Evolutionary conservation across 139 green algal species (phyloP).

Genomic region (Protoeuglena noctilucae): DNA sequence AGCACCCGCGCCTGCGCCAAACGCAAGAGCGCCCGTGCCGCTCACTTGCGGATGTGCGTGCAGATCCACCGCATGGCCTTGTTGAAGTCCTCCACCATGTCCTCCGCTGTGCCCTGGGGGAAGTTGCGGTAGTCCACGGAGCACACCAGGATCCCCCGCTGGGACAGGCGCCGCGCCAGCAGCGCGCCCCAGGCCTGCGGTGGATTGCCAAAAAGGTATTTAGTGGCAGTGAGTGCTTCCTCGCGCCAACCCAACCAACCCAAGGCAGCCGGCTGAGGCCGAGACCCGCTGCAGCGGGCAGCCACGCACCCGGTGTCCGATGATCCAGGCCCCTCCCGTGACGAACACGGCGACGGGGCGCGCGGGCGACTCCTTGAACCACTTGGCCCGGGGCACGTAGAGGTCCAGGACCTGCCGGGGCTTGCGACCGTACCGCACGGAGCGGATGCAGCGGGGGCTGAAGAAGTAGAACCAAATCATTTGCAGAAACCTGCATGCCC

Average conservation of each 20-base stretch:
- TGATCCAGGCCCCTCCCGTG: conserved; percentile 82
- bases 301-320: too few species aligned
- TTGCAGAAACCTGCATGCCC: conserved; percentile 36
- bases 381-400: conserved; percentile 40
- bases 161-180: conserved; percentile 53
- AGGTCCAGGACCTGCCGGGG: conserved; percentile 66
- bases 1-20: too few species aligned
- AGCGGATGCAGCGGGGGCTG: conserved; percentile 37
- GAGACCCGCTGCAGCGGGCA: too few species aligned
- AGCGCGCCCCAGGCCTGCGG: conserved; percentile 87
- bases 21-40: too few species aligned
- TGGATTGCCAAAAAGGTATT: too few species aligned
- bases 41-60: conserved; percentile 23
- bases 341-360: conserved; percentile 72
- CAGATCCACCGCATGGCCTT: conserved; percentile 72
- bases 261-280: too few species aligned
- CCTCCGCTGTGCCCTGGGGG: conserved; percentile 52
- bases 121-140: conserved; percentile 94
- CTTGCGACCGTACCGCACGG: conserved; percentile 51
- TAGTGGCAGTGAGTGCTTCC: too few species aligned
- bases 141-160: conserved; percentile 63
- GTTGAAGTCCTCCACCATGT: conserved; percentile 89
- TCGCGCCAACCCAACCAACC: too few species aligned
- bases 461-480: conserved; percentile 63
- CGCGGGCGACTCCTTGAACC: conserved; percentile 1